These are phyloP conservation scores for Echeveria elegans DNA, from an alignment of 164 flowering plant genomes.

Conservation along the genomic window DNA sequence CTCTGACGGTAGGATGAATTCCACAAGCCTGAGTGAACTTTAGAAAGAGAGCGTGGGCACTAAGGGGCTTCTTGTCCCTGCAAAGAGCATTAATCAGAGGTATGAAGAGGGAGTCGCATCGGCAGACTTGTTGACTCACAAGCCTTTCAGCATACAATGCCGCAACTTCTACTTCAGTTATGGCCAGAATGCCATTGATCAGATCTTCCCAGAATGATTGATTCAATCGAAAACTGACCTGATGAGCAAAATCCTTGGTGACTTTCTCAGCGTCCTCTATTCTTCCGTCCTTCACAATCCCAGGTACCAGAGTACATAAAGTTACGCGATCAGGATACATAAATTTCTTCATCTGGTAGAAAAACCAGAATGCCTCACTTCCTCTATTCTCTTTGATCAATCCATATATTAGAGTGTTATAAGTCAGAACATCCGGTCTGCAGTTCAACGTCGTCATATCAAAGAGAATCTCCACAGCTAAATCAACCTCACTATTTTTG, in stretches of 20 bases:
- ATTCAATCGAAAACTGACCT: slow-evolving; percentile 15
- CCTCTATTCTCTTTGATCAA: slow-evolving; percentile 45
- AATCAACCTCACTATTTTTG: slow-evolving; percentile 55
- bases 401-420: slow-evolving; percentile 74
- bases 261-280: slow-evolving; percentile 55
- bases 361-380: slow-evolving; percentile 62
- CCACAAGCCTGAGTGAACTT: slow-evolving; percentile 42
- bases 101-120: slow-evolving; percentile 39
- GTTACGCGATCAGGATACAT: slow-evolving; percentile 62
- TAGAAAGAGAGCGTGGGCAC: slow-evolving; percentile 44
- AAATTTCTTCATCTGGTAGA: slow-evolving; percentile 75
- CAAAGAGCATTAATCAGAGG: slow-evolving; percentile 48
- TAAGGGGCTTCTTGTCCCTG: slow-evolving; percentile 34
- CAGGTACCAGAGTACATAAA: slow-evolving; percentile 66
- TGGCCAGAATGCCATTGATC: slow-evolving; percentile 42
- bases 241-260: slow-evolving; percentile 26
- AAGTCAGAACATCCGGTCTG: slow-evolving; percentile 66
- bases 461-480: slow-evolving; percentile 50
- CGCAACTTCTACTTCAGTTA: slow-evolving; percentile 41
- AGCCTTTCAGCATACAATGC: slow-evolving; percentile 46
- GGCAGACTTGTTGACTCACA: slow-evolving; percentile 34
- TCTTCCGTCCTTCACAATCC: slow-evolving; percentile 42
- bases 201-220: slow-evolving; percentile 56
- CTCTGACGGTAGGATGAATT: slow-evolving; percentile 32
- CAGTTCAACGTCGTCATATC: slow-evolving; percentile 47